Evolutionary conservation across 2,329 filamentous ascomycete species (phyloP), one percentile per base, ranked within the genome.

Genomic region (Ceratocystis cubensis): DNA sequence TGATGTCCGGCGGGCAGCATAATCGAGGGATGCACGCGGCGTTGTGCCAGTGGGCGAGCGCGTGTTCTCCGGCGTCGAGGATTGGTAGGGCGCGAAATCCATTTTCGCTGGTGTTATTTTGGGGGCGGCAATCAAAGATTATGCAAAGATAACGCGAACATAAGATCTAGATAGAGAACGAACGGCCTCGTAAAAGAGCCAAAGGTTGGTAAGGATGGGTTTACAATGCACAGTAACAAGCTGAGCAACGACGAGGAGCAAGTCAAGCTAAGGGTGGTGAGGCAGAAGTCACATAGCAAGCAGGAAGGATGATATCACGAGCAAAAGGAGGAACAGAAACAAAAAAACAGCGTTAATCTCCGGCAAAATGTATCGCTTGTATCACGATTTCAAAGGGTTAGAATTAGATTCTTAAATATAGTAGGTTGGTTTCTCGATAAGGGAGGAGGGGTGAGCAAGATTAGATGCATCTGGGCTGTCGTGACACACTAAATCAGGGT

Each of bases 71-170:
- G 94, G 94, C 17, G 88, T 88, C 62, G 88, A 88, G 76, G 93
- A 93, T 79, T 97, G 94, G 78, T 97, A 99, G 46, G 94, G 94
- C 59, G 94, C 94, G 75, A 97, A 99, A 79, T 96, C 89, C 89
- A 94, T 94, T 66, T 72, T 78, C 53, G 15, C 25, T 1, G 13
- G 5, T 15, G 15, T 4, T 57, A 57, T 25, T 53, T 22, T 25
- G 4, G 5, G 15, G 53, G 53, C 2, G 53, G 10, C 10, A 22
- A 10, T 30, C 25, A 28, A 8, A 10, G 10, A n/a, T 1, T 10
- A 53, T 22, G n/a, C 17, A 53, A 22, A 20, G 8, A 22, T 10
- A 22, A 20, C 3, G 3, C 1, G n/a, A 22, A 53, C 8, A 20
- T 8, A 53, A 22, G 13, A 10, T 53, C n/a, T 22, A 22, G 6